Evolutionary conservation across 2,329 filamentous ascomycete species (phyloP), one percentile per base, ranked within the genome.

Genomic region (Penicillium digitatum): DNA sequence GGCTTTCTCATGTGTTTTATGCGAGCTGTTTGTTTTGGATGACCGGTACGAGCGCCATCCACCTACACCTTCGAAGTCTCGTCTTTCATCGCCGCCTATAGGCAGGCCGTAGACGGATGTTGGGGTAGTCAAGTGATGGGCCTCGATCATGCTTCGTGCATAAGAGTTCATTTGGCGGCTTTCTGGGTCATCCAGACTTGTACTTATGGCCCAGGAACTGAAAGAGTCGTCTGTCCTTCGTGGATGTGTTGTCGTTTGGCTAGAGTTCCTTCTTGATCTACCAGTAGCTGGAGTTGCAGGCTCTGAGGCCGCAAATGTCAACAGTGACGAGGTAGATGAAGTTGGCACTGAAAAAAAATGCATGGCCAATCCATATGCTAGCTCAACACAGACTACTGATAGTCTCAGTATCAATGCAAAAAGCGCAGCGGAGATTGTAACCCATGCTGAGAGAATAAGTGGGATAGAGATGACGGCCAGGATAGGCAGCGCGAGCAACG

Each of bases 381-480:
- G 76, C 64, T 88, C 84, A 57, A 87, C 72, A 66, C 87, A 88
- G 53, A 87, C 80, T 48, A 87, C 66, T 43, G 81, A 74, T 24
- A 86, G 80, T 24, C 85, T 80, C 58, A 86, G 72, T 65, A 83
- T 78, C 46, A 89, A 79, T 34, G 87, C 76, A 35, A 81, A 76
- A 60, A 86, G 82, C 37, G 86, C 84, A 45, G 87, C 62, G 5
- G 78, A 79, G 52, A 85, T 84, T 31, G 86, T 88, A 59, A 87
- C 72, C 59, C 79, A 81, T 49, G 86, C 86, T 52, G 85, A 81
- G 47, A 87, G 67, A 62, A 83, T 79, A 50, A 88, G 78, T 9
- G 86, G 86, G 12, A 87, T 72, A 22, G 84, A 85, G 64, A 86
- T 76, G 59, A 87, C 59, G 65, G 83, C 78, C 60, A 88, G 75